Evolutionary conservation across 805 yeast genomes (phyloP).

Genomic region (Hanseniaspora lindneri): DNA sequence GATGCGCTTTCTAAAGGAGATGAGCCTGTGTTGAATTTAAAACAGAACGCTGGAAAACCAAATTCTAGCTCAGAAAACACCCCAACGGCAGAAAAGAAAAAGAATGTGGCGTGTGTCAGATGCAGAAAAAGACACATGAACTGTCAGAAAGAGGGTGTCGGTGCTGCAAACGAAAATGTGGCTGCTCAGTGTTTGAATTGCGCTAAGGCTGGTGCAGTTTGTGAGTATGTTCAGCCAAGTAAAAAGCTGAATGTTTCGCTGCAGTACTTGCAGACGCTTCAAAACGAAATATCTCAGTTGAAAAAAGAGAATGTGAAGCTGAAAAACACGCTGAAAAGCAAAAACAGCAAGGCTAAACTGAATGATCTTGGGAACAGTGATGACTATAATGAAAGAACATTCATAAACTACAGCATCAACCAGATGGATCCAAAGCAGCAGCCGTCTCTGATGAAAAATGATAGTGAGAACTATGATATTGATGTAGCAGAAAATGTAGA

Average conservation of each 20-base stretch:
- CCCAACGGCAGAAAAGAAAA: no score
- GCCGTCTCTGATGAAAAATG: neutral
- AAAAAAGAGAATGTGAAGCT: constrained; percentile 55
- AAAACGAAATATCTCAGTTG: constrained; percentile 51
- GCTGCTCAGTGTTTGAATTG: constrained; percentile 46
- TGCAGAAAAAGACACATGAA: constrained; percentile 63
- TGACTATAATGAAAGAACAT: neutral
- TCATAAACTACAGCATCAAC: neutral
- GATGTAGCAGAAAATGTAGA: constrained; percentile 40
- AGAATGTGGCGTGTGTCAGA: constrained; percentile 40
- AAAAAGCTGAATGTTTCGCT: constrained; percentile 62
- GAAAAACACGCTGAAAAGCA: constrained; percentile 27
- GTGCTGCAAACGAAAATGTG: neutral
- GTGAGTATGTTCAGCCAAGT: constrained; percentile 64
- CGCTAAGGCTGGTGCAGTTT: constrained; percentile 39
- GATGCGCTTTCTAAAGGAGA: no score
- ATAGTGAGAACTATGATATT: neutral
- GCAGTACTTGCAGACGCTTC: constrained; percentile 54
- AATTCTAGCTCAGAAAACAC: no score
- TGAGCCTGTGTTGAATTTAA: no score
- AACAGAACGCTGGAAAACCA: no score
- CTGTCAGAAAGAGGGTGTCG: constrained; percentile 30
- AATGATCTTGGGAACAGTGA: neutral
- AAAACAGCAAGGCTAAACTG: neutral
- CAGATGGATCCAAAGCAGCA: neutral